These are phyloP conservation scores for Paraconiothyrium sp. DNA, from an alignment of 2,329 filamentous ascomycete genomes.

Conservation along the genomic window DNA sequence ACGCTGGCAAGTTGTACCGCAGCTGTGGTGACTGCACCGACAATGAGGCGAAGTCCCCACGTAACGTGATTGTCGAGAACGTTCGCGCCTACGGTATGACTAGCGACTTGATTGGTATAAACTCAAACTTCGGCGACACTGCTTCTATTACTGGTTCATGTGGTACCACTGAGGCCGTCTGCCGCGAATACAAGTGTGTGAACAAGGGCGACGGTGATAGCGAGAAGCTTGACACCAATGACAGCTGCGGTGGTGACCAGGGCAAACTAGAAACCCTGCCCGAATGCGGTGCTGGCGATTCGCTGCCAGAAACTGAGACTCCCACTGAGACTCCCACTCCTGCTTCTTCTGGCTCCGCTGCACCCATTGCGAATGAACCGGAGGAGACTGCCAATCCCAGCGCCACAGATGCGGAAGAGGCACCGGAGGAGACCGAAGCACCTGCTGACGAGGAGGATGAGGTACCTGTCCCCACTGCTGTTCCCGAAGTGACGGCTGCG, in stretches of 20 bases:
- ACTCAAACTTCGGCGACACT: slow-evolving; percentile 61
- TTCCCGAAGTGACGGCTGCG: background rate
- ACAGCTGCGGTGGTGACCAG: slow-evolving; percentile 16
- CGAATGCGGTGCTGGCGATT: slow-evolving; percentile 20
- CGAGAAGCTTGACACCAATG: slow-evolving; percentile 14
- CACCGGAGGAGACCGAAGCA: background rate
- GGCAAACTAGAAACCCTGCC: slow-evolving; percentile 31
- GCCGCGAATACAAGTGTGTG: slow-evolving; percentile 44
- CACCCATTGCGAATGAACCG: background rate
- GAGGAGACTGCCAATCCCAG: background rate
- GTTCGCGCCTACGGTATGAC: slow-evolving; percentile 46
- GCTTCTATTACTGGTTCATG: slow-evolving; percentile 44
- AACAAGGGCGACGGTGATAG: slow-evolving; percentile 45
- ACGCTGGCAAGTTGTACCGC: slow-evolving; percentile 51
- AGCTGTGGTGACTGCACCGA: slow-evolving; percentile 58
- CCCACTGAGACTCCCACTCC: background rate
- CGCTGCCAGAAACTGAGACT: background rate
- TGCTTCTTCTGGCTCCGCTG: background rate
- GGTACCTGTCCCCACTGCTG: background rate
- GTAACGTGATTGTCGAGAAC: slow-evolving; percentile 53
- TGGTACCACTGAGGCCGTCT: slow-evolving; percentile 48
- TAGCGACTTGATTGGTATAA: slow-evolving; percentile 55
- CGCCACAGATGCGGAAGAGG: too few relatives aligned
- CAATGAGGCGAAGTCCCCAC: slow-evolving; percentile 51
- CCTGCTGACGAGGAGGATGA: background rate